phyloP scores from a whole-genome alignment of 148 eudicot species.

The Spergularia bocconei region DNA sequence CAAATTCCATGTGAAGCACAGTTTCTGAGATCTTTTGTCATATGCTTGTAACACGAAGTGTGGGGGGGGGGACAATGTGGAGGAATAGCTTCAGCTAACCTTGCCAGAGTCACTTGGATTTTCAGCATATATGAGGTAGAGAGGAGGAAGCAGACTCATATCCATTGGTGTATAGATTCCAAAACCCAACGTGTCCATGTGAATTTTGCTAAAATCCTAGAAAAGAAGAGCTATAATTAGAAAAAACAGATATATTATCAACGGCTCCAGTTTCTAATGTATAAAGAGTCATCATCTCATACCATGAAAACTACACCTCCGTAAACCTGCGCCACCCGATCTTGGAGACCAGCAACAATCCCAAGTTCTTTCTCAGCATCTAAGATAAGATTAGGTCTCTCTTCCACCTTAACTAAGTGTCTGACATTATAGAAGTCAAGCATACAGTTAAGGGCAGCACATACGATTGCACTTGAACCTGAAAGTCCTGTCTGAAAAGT shows the following conservation, averaged over 20 bases:
- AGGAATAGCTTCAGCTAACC: slow-evolving; percentile 42
- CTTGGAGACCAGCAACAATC: slow-evolving; percentile 95
- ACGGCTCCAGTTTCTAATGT: background rate
- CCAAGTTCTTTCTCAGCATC: slow-evolving; percentile 95
- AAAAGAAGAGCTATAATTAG: slow-evolving; percentile 13
- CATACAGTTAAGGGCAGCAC: slow-evolving; percentile 94
- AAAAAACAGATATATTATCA: background rate
- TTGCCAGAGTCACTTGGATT: slow-evolving; percentile 99
- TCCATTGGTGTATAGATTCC: slow-evolving; percentile 77
- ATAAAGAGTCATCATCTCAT: slow-evolving; percentile 9
- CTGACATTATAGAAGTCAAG: slow-evolving; percentile 84
- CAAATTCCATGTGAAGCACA: too few relatives aligned
- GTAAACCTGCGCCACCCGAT: slow-evolving; percentile 91
- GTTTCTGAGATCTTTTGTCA: background rate
- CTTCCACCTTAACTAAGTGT: slow-evolving; percentile 68
- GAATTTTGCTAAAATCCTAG: slow-evolving; percentile 72
- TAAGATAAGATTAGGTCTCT: slow-evolving; percentile 79
- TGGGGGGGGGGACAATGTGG: background rate
- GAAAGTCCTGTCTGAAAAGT: slow-evolving; percentile 82
- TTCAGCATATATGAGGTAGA: slow-evolving; percentile 85
- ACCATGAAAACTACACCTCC: slow-evolving; percentile 97
- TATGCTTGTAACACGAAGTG: background rate
- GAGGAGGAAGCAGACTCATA: slow-evolving; percentile 66
- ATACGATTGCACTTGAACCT: slow-evolving; percentile 92
- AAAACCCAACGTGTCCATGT: slow-evolving; percentile 72